Evolutionary conservation across 1,139 yeast genomes (phyloP).

Genomic region (Yamadazyma aaseri): DNA sequence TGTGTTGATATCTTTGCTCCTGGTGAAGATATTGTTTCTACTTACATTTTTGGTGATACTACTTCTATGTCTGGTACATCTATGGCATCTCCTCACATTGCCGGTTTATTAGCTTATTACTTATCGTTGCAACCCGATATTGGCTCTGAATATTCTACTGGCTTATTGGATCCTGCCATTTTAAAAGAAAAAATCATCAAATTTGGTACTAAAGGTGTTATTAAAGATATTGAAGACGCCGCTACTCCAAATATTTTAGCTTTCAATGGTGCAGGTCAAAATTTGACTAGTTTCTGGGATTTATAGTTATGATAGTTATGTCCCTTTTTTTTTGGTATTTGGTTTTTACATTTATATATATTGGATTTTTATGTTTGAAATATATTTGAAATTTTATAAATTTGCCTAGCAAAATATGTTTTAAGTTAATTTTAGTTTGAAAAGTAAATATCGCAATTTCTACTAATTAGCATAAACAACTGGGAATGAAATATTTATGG

Average conservation of each 20-base stretch:
- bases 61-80: conserved; percentile 97
- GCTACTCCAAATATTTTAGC: conserved; percentile 89
- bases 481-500: too few species aligned
- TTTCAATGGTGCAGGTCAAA: conserved; percentile 90
- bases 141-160: conserved; percentile 67
- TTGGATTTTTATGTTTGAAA: too few species aligned
- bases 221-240: conserved; percentile 64
- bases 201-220: conserved; percentile 69
- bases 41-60: conserved; percentile 86
- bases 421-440: too few species aligned
- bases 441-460: too few species aligned
- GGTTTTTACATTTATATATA: too few species aligned
- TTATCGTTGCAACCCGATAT: conserved; percentile 87
- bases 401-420: too few species aligned
- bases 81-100: conserved; percentile 98
- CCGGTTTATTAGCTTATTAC: conserved; percentile 86
- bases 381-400: too few species aligned
- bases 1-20: conserved; percentile 89
- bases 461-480: too few species aligned
- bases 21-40: conserved; percentile 75
- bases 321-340: too few species aligned
- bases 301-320: too few species aligned
- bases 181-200: conserved; percentile 84
- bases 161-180: conserved; percentile 76
- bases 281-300: conserved; percentile 71